phyloP scores from a whole-genome alignment of 83 land plant genomes.

The Thuja plicata region DNA sequence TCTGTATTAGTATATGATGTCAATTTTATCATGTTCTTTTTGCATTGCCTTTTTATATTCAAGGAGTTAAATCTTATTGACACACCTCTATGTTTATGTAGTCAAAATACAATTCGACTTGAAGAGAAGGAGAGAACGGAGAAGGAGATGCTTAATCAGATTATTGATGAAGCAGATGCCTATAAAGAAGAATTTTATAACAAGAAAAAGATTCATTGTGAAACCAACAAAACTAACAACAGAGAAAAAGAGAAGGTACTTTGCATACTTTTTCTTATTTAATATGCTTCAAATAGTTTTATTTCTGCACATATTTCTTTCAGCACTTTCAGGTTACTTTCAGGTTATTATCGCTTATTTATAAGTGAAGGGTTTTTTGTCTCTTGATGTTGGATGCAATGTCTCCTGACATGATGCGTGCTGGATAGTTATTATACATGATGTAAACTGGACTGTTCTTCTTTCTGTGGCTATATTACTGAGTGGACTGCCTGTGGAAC shows the following conservation, averaged over 20 bases:
- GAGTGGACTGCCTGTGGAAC: background rate
- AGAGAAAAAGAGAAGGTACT: constrained; percentile 81
- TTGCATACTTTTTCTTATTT: background rate
- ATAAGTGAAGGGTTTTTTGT: background rate
- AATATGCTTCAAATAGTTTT: background rate
- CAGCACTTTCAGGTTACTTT: background rate
- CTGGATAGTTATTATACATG: background rate
- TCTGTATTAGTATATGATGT: background rate
- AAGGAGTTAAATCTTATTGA: background rate
- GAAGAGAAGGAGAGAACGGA: constrained; percentile 76
- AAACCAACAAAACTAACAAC: constrained; percentile 60
- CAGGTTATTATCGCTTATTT: background rate
- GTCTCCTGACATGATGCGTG: background rate
- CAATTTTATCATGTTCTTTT: background rate
- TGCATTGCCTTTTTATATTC: background rate
- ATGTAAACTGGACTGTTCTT: background rate
- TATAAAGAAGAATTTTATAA: constrained; percentile 51
- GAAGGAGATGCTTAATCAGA: constrained; percentile 65
- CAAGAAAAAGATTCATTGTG: constrained; percentile 60
- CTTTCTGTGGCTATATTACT: background rate
- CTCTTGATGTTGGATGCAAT: background rate
- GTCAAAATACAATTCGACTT: constrained; percentile 66
- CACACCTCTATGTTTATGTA: constrained; percentile 18
- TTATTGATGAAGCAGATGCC: constrained; percentile 78
- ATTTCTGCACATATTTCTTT: background rate